phyloP scores from a whole-genome alignment of 129 eudicot species.

The Flaveria bidentis region DNA sequence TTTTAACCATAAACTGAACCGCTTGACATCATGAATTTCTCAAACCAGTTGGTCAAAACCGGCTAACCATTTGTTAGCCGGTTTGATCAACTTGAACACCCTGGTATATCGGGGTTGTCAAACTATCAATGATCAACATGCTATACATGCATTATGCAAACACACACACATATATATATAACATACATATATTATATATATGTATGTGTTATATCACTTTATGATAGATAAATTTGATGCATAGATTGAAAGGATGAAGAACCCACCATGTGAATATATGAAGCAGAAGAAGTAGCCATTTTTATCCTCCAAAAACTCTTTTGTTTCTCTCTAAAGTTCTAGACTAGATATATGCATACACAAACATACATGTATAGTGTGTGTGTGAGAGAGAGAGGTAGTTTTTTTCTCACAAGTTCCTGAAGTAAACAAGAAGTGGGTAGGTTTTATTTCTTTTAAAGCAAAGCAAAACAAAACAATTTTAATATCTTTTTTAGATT shows the following conservation, averaged over 20 bases:
- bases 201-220: not conserved
- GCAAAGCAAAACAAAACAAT: not conserved
- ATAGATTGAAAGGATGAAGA: not conserved
- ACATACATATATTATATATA: not conserved
- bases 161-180: not conserved
- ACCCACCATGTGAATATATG: constrained; percentile 62
- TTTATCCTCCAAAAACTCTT: constrained; percentile 13
- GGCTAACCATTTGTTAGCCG: not conserved
- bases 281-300: constrained; percentile 59
- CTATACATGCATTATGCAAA: not conserved
- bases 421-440: constrained; percentile 29
- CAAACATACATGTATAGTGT: not conserved
- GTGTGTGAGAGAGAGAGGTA: not conserved
- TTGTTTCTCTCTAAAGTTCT: constrained; percentile 16
- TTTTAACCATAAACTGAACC: not conserved
- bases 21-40: not conserved
- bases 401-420: constrained; percentile 17
- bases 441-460: not conserved
- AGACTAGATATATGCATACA: not conserved
- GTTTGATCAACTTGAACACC: not conserved
- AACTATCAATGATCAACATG: not conserved
- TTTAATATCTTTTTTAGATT: not conserved
- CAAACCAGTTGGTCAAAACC: not conserved
- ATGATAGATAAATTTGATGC: constrained; percentile 4
- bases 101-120: not conserved